phyloP scores from a whole-genome alignment of 495 filamentous ascomycete species.

The Haplographium delicatum region DNA sequence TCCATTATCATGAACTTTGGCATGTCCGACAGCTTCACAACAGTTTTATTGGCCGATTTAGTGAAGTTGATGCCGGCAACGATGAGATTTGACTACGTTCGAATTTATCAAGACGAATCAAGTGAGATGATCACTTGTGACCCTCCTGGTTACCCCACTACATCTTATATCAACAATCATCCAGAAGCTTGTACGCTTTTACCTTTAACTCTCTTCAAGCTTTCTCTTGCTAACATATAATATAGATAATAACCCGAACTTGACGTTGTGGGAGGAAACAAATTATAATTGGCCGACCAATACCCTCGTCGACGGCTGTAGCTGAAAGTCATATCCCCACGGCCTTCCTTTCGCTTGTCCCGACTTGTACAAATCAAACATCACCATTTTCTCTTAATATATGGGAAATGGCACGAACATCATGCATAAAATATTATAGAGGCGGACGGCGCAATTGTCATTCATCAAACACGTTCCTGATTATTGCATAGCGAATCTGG shows the following conservation, averaged over 20 bases:
- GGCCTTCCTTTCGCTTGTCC: background rate
- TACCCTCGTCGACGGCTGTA: constrained; percentile 41
- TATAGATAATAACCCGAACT: constrained; percentile 49
- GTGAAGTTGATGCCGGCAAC: constrained; percentile 56
- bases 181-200: constrained; percentile 44
- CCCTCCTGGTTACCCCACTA: constrained; percentile 63
- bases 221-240: background rate
- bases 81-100: constrained; percentile 69
- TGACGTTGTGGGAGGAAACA: constrained; percentile 52
- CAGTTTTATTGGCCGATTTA: constrained; percentile 51
- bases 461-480: constrained; percentile 9
- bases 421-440: constrained; percentile 24
- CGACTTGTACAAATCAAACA: constrained; percentile 15
- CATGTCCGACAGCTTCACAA: constrained; percentile 64
- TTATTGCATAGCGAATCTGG: constrained; percentile 22
- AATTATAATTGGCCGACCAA: constrained; percentile 45
- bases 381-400: constrained; percentile 5
- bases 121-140: constrained; percentile 62
- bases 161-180: constrained; percentile 64
- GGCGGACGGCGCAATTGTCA: constrained; percentile 6
- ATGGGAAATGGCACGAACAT: constrained; percentile 18
- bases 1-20: constrained; percentile 66
- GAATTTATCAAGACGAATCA: constrained; percentile 66
- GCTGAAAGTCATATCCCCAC: background rate
- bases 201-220: background rate